Base-by-base conservation (phyloP, 1,139 yeast species). In the Eremothecium cymbalariae region DNA sequence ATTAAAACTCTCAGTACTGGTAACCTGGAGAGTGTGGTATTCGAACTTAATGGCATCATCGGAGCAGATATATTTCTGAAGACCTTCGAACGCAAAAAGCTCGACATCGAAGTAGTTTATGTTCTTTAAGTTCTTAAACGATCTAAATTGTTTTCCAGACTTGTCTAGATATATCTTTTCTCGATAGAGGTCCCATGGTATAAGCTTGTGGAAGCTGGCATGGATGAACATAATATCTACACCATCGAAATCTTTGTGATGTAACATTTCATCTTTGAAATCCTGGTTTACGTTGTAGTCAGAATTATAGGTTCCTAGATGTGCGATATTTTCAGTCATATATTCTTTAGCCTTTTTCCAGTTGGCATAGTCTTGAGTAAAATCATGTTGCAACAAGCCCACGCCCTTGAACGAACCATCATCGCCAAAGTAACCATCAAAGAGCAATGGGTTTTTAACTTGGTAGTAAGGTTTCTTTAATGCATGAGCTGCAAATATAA, bases 201-300 rank as follows among this genome's bases (percentile, higher is more conserved):
- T 72, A 39, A 77, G 63, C 53, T 77, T 77, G 18, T 79, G 79
- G 61, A 66, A 72, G 51, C 77, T 76, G 31, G 81, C 72, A 51
- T 80, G 86, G 37, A 78, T 71, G 46, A 79, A 77, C 48, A 51
- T 41, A 6, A 44, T 38, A 25, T 43, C 49, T 12, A 41, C 31
- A n/a, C 38, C 39, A 5, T 41, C 28, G n/a, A n/a, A n/a, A n/a
- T n/a, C n/a, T n/a, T n/a, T n/a, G n/a, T n/a, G n/a, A n/a, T n/a
- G n/a, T n/a, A n/a, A n/a, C n/a, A n/a, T n/a, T n/a, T n/a, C n/a
- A n/a, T n/a, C n/a, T n/a, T n/a, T n/a, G n/a, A n/a, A n/a, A n/a
- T n/a, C n/a, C n/a, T n/a, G n/a, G n/a, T n/a, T n/a, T n/a, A 36
- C 32, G 15, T 25, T 24, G 31, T 49, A 50, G n/a, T 32, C 29